These are phyloP conservation scores for Iberis amara DNA, from an alignment of 441 rosid genomes.

Conservation along the genomic window DNA sequence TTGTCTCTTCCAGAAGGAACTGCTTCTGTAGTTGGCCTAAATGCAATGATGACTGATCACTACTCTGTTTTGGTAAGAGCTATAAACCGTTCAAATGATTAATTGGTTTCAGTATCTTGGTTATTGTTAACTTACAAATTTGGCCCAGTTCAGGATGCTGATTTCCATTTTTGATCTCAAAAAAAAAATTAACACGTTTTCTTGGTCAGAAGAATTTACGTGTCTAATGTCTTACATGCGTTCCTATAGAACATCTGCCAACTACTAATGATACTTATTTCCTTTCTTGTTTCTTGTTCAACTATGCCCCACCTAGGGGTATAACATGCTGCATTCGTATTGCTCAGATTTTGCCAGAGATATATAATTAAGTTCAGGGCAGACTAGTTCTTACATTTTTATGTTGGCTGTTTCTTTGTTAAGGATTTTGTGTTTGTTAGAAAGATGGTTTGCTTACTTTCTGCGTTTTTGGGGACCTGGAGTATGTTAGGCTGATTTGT, in stretches of 20 bases:
- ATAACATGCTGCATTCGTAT: background rate
- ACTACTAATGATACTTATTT: conserved; percentile 16
- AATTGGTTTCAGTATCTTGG: conserved; percentile 11
- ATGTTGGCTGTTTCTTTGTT: conserved; percentile 7
- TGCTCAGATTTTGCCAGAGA: conserved; percentile 14
- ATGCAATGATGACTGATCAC: conserved; percentile 67
- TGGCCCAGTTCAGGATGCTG: conserved; percentile 17
- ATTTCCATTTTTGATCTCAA: conserved; percentile 16
- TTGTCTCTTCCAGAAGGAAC: conserved; percentile 72
- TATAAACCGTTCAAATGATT: conserved; percentile 12
- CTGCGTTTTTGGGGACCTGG: conserved; percentile 4
- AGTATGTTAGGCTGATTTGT: conserved; percentile 2
- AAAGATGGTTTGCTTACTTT: conserved; percentile 14
- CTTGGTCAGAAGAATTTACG: conserved; percentile 1
- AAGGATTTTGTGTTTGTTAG: conserved; percentile 9
- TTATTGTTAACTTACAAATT: conserved; percentile 15
- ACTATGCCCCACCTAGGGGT: conserved; percentile 5
- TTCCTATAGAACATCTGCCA: conserved; percentile 16
- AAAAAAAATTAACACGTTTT: no score
- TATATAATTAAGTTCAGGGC: conserved; percentile 6
- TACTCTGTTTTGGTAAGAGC: conserved; percentile 48
- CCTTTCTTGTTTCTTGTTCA: conserved; percentile 4
- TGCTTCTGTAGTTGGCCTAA: conserved; percentile 57
- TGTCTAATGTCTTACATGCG: conserved; percentile 4
- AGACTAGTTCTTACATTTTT: conserved; percentile 2